Evolutionary conservation across 345 rosid genomes (phyloP).

Genomic region (Dovyalis caffra): DNA sequence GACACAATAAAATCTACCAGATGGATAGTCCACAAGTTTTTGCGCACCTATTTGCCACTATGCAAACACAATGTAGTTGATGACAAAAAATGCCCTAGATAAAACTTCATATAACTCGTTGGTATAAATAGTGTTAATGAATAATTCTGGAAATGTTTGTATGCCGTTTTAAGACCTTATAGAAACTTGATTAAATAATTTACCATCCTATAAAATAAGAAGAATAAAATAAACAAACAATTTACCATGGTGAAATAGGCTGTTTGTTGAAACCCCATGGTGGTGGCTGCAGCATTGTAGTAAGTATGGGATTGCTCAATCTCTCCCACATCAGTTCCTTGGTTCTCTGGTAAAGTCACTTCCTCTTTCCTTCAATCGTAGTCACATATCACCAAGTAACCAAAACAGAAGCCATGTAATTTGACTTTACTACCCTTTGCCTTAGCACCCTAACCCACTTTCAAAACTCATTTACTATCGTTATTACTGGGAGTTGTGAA

Average conservation of each 20-base stretch:
- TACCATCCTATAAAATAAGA: too few species aligned
- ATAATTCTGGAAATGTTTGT: not conserved
- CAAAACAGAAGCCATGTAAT: not conserved
- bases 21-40: not conserved
- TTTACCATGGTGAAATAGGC: conserved; percentile 70
- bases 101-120: not conserved
- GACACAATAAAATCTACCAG: not conserved
- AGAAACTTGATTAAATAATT: too few species aligned
- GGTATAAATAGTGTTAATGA: not conserved
- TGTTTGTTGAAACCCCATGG: conserved; percentile 52
- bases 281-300: conserved; percentile 34
- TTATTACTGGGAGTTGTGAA: not conserved
- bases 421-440: not conserved
- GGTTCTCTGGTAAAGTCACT: conserved; percentile 63
- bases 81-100: not conserved
- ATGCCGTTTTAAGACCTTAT: too few species aligned
- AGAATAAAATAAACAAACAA: not conserved
- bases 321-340: conserved; percentile 51
- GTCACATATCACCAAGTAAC: not conserved
- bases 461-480: not conserved
- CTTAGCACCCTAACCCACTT: not conserved
- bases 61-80: not conserved
- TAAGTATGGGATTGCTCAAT: conserved; percentile 46
- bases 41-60: not conserved
- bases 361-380: conserved; percentile 66